A percentile compares a stretch with the other conserved stretches of the same genome.
These are phyloP conservation scores for Grifola frondosa DNA, from an alignment of 1,284 basidiomycete species.

Conservation along the genomic window DNA sequence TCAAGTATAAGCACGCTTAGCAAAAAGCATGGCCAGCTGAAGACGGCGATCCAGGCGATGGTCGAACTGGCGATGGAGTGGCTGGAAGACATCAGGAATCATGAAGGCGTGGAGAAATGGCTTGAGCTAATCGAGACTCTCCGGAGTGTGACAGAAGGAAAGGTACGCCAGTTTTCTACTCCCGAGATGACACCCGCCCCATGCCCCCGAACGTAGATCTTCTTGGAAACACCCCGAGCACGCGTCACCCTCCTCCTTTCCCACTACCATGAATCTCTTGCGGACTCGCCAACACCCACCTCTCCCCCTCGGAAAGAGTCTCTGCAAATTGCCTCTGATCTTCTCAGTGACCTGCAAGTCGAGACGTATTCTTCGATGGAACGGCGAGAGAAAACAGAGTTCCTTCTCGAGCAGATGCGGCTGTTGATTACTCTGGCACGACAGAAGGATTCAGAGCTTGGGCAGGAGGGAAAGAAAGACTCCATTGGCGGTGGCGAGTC, in stretches of 20 bases:
- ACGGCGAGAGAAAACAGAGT: conserved; percentile 96
- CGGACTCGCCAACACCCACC: conserved; percentile 40
- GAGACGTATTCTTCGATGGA: conserved; percentile 99
- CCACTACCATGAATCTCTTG: conserved; percentile 77
- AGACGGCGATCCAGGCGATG: conserved; percentile 86
- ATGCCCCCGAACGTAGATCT: conserved; percentile 75
- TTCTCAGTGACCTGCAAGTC: conserved; percentile 94
- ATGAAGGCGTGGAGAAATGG: conserved; percentile 76
- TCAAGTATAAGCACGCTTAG: conserved; percentile 72
- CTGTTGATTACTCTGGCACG: conserved; percentile 73
- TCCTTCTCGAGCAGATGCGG: conserved; percentile 98
- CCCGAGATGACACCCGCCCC: too few relatives aligned
- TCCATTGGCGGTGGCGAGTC: conserved; percentile 68
- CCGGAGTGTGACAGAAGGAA: conserved; percentile 92
- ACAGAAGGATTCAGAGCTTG: conserved; percentile 61
- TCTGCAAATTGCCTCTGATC: conserved; percentile 81
- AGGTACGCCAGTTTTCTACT: conserved; percentile 52
- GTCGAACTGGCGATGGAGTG: conserved; percentile 85
- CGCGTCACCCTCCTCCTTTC: conserved; percentile 87
- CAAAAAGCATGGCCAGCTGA: conserved; percentile 98
- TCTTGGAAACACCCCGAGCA: conserved; percentile 95
- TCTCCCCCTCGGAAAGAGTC: conserved; percentile 58
- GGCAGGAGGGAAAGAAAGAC: conserved; percentile 55
- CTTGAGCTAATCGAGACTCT: conserved; percentile 87
- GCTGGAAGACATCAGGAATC: conserved; percentile 71